Evolutionary conservation across 345 rosid genomes (phyloP).

Genomic region (Salix exigua): DNA sequence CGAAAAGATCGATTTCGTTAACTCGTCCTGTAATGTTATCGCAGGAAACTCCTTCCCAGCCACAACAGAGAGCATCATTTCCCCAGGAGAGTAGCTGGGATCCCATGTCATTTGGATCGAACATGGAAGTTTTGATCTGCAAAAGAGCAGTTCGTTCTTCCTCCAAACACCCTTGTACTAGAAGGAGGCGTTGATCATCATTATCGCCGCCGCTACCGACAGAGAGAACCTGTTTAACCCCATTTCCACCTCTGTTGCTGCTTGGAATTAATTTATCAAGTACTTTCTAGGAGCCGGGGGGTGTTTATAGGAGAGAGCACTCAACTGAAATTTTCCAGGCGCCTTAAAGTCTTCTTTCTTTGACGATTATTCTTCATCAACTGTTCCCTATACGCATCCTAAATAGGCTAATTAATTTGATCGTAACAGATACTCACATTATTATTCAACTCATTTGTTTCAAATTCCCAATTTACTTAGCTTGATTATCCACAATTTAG

Average conservation of each 20-base stretch:
- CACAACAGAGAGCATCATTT: neutral
- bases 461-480: too few species aligned
- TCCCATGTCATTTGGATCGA: neutral
- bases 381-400: too few species aligned
- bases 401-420: too few species aligned
- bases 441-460: too few species aligned
- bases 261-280: too few species aligned
- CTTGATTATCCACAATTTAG: too few species aligned
- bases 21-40: neutral
- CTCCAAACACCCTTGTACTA: neutral
- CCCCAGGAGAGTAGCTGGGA: neutral
- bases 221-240: neutral
- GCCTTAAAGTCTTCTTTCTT: too few species aligned
- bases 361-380: too few species aligned
- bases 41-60: neutral
- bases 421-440: too few species aligned
- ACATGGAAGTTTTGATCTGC: neutral
- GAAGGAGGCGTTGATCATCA: neutral
- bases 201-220: neutral
- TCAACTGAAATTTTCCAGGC: too few species aligned
- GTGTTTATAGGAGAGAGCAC: too few species aligned
- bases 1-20: fast-evolving
- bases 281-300: too few species aligned
- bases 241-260: neutral
- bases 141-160: neutral